Evolutionary conservation across 768 basidiomycete genomes (phyloP).

Genomic region (Lactarius deliciosus): DNA sequence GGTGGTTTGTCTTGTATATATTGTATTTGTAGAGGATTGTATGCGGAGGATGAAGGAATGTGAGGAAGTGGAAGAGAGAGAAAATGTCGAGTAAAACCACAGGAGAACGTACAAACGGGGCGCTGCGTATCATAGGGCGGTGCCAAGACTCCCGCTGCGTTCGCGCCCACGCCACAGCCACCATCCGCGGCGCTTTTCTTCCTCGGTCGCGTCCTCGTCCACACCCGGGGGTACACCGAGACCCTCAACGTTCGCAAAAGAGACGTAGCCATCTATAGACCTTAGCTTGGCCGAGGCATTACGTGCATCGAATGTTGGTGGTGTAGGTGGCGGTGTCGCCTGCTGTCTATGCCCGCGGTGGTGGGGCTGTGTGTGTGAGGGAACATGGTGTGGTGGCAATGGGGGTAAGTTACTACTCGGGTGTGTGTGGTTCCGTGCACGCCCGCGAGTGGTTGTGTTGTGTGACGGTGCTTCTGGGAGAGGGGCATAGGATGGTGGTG

Average conservation of each 20-base stretch:
- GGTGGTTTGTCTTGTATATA: conserved; percentile 6
- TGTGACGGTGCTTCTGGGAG: conserved; percentile 17
- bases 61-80: not conserved
- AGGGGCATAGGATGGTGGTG: conserved; percentile 22
- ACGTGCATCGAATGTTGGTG: conserved; percentile 55
- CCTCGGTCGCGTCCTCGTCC: conserved; percentile 36
- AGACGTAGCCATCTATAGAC: conserved; percentile 61
- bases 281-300: conserved; percentile 58
- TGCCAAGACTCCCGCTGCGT: conserved; percentile 19
- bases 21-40: not conserved
- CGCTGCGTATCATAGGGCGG: conserved; percentile 1
- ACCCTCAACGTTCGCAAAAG: conserved; percentile 66
- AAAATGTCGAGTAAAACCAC: not conserved
- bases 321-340: conserved; percentile 34
- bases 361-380: not conserved
- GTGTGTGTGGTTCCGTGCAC: conserved; percentile 23
- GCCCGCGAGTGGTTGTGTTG: conserved; percentile 18
- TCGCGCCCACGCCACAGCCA: conserved; percentile 23
- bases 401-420: conserved; percentile 3
- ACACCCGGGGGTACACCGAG: conserved; percentile 58
- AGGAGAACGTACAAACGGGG: not conserved
- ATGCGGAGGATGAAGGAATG: not conserved
- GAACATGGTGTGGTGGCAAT: not conserved
- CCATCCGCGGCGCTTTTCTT: conserved; percentile 18
- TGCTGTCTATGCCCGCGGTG: conserved; percentile 20